Base-by-base conservation (phyloP, 495 filamentous ascomycete genomes). In the Podospora comata region DNA sequence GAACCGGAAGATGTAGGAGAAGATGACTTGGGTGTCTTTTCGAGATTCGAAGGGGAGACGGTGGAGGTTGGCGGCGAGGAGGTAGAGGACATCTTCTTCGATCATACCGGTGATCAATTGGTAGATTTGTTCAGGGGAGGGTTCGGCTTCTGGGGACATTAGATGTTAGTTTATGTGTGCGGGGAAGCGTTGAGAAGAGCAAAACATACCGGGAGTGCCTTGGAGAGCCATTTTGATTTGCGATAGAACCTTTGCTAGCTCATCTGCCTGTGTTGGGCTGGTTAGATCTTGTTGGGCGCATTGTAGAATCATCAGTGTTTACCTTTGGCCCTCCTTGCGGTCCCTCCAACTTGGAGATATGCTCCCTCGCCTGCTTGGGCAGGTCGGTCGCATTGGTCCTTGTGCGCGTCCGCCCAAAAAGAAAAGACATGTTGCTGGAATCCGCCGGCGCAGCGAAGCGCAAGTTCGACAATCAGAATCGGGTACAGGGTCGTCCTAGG, bases 21-120 rank as follows among this genome's bases (percentile, higher is more conserved):
- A 91, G 73, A 97, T 93, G 72, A 91, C 90, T 76, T 97, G 92
- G 9, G 89, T 89, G 74, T 96, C 92, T 80, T 96, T 96, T 73
- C 91, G 87, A 28, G 92, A 90, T 82, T 99, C 96, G 83, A 99
- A 99, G 5, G 94, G 91, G 5, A 98, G 87, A 30, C 89, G 84
- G 77, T 90, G 86, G 61, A 99, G 89, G 75, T 88, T 87, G 59
- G 85, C 84, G 30, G 94, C 90, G 53, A 99, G 88, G 39, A 90
- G 82, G 72, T 90, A 91, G 48, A 98, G 86, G 26, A 99, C 82
- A 76, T 97, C 92, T 80, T 96, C 92, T 72, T 93, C 85, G 70
- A 97, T 89, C 53, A 96, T 87, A 62, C 89, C 86, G 55, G 86
- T 88, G 58, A 97, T 87, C 20, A 98, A 84, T 65, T 90, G 85